These are phyloP conservation scores for Jacaranda copaia DNA, from an alignment of 257 asterid genomes.

Conservation along the genomic window DNA sequence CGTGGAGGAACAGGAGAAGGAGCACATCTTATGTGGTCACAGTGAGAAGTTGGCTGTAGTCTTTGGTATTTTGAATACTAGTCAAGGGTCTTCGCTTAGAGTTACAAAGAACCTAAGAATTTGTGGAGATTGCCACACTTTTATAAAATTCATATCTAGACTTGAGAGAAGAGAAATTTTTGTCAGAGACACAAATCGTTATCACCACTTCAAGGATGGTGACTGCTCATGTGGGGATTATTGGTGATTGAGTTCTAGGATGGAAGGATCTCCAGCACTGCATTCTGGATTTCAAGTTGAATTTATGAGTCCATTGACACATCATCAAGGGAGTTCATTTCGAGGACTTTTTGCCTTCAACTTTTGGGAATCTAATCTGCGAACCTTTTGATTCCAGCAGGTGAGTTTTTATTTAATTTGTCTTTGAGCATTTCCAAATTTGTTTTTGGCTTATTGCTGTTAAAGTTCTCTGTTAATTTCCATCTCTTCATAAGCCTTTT, in stretches of 20 bases:
- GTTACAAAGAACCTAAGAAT: constrained; percentile 89
- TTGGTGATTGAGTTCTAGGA: constrained; percentile 63
- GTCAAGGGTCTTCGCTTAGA: constrained; percentile 66
- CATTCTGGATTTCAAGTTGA: constrained; percentile 13
- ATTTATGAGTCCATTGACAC: constrained; percentile 18
- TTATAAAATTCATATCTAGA: constrained; percentile 73
- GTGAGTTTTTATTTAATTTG: constrained; percentile 36
- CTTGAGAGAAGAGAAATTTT: constrained; percentile 82
- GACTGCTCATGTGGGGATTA: constrained; percentile 86
- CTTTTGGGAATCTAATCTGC: constrained; percentile 24
- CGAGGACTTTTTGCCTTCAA: neutral
- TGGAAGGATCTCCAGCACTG: constrained; percentile 11
- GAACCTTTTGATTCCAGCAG: constrained; percentile 24
- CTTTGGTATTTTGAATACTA: constrained; percentile 78
- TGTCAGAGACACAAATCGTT: constrained; percentile 85
- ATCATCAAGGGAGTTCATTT: constrained; percentile 19
- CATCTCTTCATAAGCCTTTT: neutral
- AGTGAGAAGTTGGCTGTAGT: constrained; percentile 94
- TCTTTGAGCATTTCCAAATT: constrained; percentile 17
- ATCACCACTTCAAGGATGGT: constrained; percentile 88
- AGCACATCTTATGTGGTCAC: constrained; percentile 87
- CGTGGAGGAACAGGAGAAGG: constrained; percentile 96
- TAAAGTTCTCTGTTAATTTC: neutral
- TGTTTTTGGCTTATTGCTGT: constrained; percentile 20
- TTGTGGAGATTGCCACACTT: constrained; percentile 88